Conservation (phyloP, 805 yeast genomes). For the Candida gorgasii region DNA sequence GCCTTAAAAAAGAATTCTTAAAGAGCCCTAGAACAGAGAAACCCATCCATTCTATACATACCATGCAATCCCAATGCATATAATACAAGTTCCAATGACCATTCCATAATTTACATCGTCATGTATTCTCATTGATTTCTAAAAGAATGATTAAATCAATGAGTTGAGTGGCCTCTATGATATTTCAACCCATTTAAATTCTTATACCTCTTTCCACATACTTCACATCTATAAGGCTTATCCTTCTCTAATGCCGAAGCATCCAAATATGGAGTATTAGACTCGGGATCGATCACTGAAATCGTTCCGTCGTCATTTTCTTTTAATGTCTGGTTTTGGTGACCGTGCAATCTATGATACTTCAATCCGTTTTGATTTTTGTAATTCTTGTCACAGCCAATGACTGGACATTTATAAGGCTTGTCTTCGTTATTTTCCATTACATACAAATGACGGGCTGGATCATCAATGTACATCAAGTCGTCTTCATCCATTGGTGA, state of each 20-base stretch:
- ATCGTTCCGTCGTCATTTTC: conserved; percentile 92
- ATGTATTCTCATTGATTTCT: not conserved
- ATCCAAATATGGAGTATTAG: conserved; percentile 86
- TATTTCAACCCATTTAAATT: conserved; percentile 94
- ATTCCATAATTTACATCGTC: conserved; percentile 7
- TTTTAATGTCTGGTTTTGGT: conserved; percentile 89
- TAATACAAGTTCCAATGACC: conserved; percentile 11
- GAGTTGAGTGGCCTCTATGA: conserved; percentile 98
- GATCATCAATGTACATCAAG: conserved; percentile 90
- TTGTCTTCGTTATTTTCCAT: conserved; percentile 89
- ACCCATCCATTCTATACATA: conserved; percentile 10
- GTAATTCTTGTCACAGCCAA: conserved; percentile 96
- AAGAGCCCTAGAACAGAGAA: not conserved
- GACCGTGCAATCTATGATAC: conserved; percentile 94
- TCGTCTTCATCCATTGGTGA: conserved; percentile 50
- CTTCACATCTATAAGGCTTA: conserved; percentile 97
- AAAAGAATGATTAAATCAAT: conserved; percentile 38
- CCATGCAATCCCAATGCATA: conserved; percentile 12
- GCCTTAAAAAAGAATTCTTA: no score
- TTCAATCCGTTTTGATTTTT: conserved; percentile 97
- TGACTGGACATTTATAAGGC: conserved; percentile 96
- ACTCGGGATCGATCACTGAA: conserved; percentile 88
- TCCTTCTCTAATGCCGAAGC: conserved; percentile 96
- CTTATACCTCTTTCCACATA: conserved; percentile 96
- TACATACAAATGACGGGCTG: conserved; percentile 91